Base-by-base conservation (phyloP, 2,329 filamentous ascomycete genomes). In the Alternaria rosae region DNA sequence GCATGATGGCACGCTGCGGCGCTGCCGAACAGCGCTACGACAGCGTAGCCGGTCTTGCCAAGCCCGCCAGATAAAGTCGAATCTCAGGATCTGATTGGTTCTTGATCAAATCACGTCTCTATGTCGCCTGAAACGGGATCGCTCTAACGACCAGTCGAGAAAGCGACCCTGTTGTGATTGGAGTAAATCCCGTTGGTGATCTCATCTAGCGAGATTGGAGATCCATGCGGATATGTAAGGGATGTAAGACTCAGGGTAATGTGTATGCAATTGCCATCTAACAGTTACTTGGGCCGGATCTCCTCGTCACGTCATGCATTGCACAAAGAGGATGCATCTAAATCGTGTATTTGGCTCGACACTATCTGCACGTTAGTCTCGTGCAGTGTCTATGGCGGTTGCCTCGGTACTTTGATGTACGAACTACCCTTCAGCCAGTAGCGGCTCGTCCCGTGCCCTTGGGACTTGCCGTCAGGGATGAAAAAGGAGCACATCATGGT, bases 361-460 rank as follows among this genome's bases (percentile, higher is more conserved):
- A 15, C 10, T 45, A 6, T 28, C 25, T 57, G 21, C 21, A 28
- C 28, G 10, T 23, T n/a, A 44, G 41, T 13, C 20, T 15, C 4
- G 32, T 15, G n/a, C 44, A 47, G 54, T 38, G 30, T 23, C 47
- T 42, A 26, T 35, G 20, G 59, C 52, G 32, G 30, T 54, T 64
- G 32, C 32, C 35, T 42, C 32, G 47, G 41, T 23, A 45, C 25
- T 15, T 26, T 23, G 23, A 56, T 23, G 38, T 41, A 47, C 21
- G 47, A 43, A 26, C 54, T 28, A 47, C 23, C 26, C 42, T 51
- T n/a, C 47, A 59, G 5, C 32, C 17, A 53, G 30, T 66, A 50
- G 59, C 71, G 67, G 70, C 55, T 74, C 68, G 69, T 71, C 65
- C 72, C 71, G 68, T 67, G 51, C 25, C 15, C 43, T 54, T 67